These are phyloP conservation scores for Fusarium sp. DNA, from an alignment of 2,329 filamentous ascomycete species.

Conservation along the genomic window DNA sequence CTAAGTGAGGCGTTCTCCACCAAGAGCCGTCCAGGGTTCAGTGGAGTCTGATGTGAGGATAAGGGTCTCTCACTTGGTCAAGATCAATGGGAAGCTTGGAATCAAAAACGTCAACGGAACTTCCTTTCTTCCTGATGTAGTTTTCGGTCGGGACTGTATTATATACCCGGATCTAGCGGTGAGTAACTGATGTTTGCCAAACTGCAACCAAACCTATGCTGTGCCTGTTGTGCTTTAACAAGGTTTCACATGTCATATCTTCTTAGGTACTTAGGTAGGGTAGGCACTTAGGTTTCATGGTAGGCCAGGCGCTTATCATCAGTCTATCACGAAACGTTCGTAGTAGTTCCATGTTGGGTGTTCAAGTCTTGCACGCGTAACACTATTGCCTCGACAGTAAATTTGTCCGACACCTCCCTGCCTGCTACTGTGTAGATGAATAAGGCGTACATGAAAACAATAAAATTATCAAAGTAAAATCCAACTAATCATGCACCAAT, in stretches of 20 bases:
- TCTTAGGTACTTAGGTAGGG: no score
- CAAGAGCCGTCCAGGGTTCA: slow-evolving; percentile 3
- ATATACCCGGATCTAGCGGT: not conserved
- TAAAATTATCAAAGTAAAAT: slow-evolving; percentile 4
- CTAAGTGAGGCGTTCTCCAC: slow-evolving; percentile 27
- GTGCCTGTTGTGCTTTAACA: no score
- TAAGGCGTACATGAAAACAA: slow-evolving; percentile 1
- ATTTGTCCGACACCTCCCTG: slow-evolving; percentile 1
- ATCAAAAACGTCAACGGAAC: not conserved
- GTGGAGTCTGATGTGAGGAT: slow-evolving; percentile 21
- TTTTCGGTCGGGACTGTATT: not conserved
- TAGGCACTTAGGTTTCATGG: no score
- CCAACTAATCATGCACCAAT: not conserved
- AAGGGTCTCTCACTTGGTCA: not conserved
- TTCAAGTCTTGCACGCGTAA: not conserved
- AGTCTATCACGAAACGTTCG: not conserved
- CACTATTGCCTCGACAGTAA: not conserved
- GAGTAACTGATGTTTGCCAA: not conserved
- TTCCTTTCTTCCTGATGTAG: not conserved
- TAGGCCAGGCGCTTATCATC: no score
- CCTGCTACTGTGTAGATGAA: slow-evolving; percentile 1
- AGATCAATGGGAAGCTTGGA: not conserved
- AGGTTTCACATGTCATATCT: not conserved
- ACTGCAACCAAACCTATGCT: not conserved
- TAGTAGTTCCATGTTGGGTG: not conserved